A percentile compares a stretch with the other conserved stretches of the same genome.
Conservation (phyloP, 164 flowering plant species). For the Nymphaea thermarum region DNA sequence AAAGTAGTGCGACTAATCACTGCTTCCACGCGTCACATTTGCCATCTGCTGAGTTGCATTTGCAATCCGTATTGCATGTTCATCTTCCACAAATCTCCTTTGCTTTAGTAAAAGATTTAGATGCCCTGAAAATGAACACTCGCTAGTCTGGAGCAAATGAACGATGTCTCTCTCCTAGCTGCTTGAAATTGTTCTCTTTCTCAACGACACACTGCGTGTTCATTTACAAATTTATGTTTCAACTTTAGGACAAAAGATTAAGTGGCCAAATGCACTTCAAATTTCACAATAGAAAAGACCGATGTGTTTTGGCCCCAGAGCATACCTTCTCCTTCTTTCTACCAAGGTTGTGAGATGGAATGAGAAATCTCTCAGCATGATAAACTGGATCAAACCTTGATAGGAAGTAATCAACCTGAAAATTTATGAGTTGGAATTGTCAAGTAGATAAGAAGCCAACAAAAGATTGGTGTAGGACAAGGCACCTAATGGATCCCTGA, state of each 20-base stretch:
- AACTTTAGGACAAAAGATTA: too few relatives aligned
- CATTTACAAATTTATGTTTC: neutral
- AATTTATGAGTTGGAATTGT: slow-evolving; percentile 5
- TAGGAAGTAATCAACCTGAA: slow-evolving; percentile 93
- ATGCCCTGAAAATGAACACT: too few relatives aligned
- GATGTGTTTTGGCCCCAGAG: too few relatives aligned
- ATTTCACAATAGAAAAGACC: too few relatives aligned
- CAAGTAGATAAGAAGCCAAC: too few relatives aligned
- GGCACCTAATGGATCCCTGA: too few relatives aligned
- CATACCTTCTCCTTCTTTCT: slow-evolving; percentile 81
- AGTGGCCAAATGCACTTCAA: neutral
- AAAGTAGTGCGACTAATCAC: slow-evolving; percentile 72
- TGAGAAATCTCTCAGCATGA: slow-evolving; percentile 75
- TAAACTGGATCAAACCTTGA: slow-evolving; percentile 81
- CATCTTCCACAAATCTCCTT: too few relatives aligned
- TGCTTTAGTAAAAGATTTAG: too few relatives aligned
- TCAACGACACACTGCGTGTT: slow-evolving; percentile 49
- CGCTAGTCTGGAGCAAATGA: slow-evolving; percentile 64
- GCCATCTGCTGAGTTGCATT: slow-evolving; percentile 98
- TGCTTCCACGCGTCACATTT: slow-evolving; percentile 69
- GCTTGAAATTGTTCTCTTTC: slow-evolving; percentile 95
- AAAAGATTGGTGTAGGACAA: too few relatives aligned
- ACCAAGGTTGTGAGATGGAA: slow-evolving; percentile 33
- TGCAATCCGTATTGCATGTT: slow-evolving; percentile 90
- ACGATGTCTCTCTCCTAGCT: slow-evolving; percentile 95